These are phyloP conservation scores for Pythium graminicola DNA, from an alignment of 352 stramenopile species.

Conservation along the genomic window DNA sequence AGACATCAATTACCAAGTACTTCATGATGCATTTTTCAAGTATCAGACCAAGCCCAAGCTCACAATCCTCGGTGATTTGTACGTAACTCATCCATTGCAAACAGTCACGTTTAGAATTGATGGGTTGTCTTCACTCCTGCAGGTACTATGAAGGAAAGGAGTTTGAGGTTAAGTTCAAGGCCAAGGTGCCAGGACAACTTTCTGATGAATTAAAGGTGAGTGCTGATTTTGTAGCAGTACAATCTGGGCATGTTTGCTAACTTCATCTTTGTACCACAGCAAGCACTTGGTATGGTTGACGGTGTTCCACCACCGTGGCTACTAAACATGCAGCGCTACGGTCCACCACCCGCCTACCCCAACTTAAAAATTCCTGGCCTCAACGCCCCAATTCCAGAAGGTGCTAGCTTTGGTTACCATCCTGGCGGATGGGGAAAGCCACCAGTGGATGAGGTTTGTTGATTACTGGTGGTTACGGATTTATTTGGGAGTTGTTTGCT, in stretches of 20 bases:
- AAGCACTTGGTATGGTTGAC: conserved; percentile 93
- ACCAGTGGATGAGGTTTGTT: conserved; percentile 85
- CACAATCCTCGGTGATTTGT: conserved; percentile 76
- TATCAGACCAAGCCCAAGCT: conserved; percentile 97
- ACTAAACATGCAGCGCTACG: conserved; percentile 98
- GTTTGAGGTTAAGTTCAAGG: conserved; percentile 88
- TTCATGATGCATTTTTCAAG: conserved; percentile 99
- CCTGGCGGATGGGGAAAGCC: conserved; percentile 97
- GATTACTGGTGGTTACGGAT: too few relatives aligned
- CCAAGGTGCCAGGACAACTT: conserved; percentile 87
- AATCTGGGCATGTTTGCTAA: neutral
- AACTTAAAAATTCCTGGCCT: conserved; percentile 96
- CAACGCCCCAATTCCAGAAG: conserved; percentile 94
- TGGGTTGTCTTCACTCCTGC: too few relatives aligned
- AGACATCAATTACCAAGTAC: conserved; percentile 97
- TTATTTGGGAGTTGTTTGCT: too few relatives aligned
- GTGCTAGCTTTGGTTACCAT: conserved; percentile 95
- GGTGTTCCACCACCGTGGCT: conserved; percentile 95
- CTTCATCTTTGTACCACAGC: conserved; percentile 12
- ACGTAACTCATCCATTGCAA: conserved; percentile 28
- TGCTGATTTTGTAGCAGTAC: neutral
- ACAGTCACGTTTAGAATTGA: neutral
- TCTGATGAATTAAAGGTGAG: conserved; percentile 68
- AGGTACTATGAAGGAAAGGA: conserved; percentile 99
- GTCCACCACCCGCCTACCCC: conserved; percentile 94